These are phyloP conservation scores for Stropharia rugosoannulata DNA, from an alignment of 768 basidiomycete species.

Conservation along the genomic window DNA sequence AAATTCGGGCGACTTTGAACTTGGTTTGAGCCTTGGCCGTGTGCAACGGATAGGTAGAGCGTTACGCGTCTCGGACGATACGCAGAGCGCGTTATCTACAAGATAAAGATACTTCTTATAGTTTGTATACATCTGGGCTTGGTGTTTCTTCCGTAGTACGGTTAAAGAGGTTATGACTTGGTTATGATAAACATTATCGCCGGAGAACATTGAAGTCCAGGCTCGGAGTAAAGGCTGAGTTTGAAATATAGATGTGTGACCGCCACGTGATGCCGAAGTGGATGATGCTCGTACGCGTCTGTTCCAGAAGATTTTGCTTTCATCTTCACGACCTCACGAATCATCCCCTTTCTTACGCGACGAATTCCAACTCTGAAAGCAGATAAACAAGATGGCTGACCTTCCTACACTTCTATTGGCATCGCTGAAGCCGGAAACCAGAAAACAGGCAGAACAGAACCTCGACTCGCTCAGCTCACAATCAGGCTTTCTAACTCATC, in stretches of 20 bases:
- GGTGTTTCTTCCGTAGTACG: no score
- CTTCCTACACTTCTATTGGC: conserved; percentile 69
- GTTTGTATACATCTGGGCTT: no score
- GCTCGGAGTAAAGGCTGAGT: no score
- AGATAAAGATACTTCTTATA: no score
- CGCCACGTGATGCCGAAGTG: conserved; percentile 7
- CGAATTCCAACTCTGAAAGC: neutral
- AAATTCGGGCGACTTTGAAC: no score
- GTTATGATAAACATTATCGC: no score
- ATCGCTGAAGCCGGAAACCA: conserved; percentile 63
- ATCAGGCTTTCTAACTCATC: conserved; percentile 74
- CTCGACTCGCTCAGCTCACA: conserved; percentile 68
- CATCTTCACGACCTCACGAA: conserved; percentile 13
- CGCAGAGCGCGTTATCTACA: no score
- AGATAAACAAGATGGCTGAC: conserved; percentile 51
- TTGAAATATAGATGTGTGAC: neutral
- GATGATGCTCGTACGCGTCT: conserved; percentile 16
- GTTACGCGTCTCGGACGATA: no score
- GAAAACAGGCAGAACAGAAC: conserved; percentile 81
- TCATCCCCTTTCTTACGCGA: conserved; percentile 12
- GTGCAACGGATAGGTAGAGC: no score
- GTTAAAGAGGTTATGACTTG: no score
- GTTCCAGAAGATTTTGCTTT: conserved; percentile 10
- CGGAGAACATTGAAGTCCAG: no score
- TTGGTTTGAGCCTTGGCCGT: no score